A percentile compares a stretch with the other conserved stretches of the same genome.
These are phyloP conservation scores for Suillus tomentosus DNA, from an alignment of 768 basidiomycete species.

Conservation along the genomic window DNA sequence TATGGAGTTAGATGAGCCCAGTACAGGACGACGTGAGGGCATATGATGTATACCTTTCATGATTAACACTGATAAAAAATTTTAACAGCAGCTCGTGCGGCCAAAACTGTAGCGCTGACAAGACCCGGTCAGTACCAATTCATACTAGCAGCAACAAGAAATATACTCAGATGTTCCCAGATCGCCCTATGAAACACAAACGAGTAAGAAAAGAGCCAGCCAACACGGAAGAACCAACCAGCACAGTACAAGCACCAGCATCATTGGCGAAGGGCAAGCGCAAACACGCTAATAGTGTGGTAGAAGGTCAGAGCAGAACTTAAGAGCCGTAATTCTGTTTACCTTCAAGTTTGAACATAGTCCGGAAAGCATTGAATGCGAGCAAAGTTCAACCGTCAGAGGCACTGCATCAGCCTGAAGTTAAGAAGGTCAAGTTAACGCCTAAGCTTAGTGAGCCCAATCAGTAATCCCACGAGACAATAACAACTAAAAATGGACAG, in stretches of 20 bases:
- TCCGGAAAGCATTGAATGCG: background rate
- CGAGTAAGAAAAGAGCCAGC: background rate
- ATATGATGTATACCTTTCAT: background rate
- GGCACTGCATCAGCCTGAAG: background rate
- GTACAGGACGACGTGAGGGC: background rate
- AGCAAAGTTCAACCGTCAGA: background rate
- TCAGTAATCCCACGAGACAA: background rate
- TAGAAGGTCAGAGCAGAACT: conserved; percentile 1
- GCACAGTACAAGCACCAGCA: background rate
- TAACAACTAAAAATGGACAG: background rate
- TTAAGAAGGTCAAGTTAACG: background rate
- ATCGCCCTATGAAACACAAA: background rate
- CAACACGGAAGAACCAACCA: background rate
- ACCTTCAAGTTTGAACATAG: conserved; percentile 1
- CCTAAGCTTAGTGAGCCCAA: conserved; percentile 4
- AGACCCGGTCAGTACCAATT: background rate
- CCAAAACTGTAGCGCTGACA: background rate
- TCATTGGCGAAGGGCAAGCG: background rate
- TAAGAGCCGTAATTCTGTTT: background rate
- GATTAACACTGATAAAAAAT: background rate
- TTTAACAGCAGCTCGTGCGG: background rate
- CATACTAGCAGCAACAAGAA: background rate
- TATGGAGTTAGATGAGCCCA: background rate
- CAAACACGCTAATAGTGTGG: background rate
- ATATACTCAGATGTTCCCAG: conserved; percentile 1